A percentile compares a stretch with the other conserved stretches of the same genome.
Conservation (phyloP, 2,329 filamentous ascomycete genomes). For the Aspergillus sp. region DNA sequence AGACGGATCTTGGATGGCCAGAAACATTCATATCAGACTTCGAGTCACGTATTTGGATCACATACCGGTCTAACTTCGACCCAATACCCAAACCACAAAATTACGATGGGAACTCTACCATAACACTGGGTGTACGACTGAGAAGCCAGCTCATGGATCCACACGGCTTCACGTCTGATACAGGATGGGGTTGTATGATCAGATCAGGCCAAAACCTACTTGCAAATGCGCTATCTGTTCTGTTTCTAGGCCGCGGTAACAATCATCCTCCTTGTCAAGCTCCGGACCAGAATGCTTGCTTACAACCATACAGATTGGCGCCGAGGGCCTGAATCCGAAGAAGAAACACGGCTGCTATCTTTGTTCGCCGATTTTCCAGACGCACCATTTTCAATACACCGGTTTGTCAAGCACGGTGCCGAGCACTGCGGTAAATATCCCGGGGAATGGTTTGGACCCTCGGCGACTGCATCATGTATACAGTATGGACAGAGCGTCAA, state of each 20-base stretch:
- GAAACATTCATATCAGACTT: slow-evolving; percentile 81
- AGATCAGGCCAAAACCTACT: slow-evolving; percentile 87
- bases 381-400: slow-evolving; percentile 90
- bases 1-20: slow-evolving; percentile 59
- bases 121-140: slow-evolving; percentile 78
- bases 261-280: neutral
- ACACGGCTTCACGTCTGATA: slow-evolving; percentile 80
- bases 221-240: slow-evolving; percentile 69
- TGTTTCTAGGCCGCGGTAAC: slow-evolving; percentile 69
- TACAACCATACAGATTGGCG: slow-evolving; percentile 60
- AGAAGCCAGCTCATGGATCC: slow-evolving; percentile 72
- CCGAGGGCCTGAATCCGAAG: slow-evolving; percentile 46
- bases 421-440: slow-evolving; percentile 85
- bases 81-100: slow-evolving; percentile 72
- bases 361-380: slow-evolving; percentile 79
- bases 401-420: slow-evolving; percentile 83
- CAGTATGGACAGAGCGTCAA: slow-evolving; percentile 51
- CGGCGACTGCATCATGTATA: slow-evolving; percentile 87
- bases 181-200: slow-evolving; percentile 99
- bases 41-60: slow-evolving; percentile 91
- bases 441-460: slow-evolving; percentile 98
- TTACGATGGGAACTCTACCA: slow-evolving; percentile 58
- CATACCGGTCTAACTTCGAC: slow-evolving; percentile 80
- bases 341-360: slow-evolving; percentile 65
- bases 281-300: slow-evolving; percentile 7